Base-by-base conservation (phyloP, 306 rosid genomes). In the Vigna reflexopilosa region DNA sequence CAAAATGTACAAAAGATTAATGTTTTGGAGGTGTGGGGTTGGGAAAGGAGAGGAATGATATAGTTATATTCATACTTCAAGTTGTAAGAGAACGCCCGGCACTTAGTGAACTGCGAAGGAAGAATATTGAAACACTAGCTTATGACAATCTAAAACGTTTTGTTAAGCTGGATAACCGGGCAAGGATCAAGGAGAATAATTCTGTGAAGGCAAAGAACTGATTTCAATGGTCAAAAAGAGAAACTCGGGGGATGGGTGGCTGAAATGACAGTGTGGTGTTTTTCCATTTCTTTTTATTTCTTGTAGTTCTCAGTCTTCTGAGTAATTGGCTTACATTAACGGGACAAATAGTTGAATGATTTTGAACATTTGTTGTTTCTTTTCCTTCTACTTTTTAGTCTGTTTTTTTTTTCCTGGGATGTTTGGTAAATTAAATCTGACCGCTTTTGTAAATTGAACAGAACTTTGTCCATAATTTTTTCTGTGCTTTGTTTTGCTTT, bases 131-230 rank as follows among this genome's bases (percentile, higher is more conserved):
- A 58, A 70, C 88, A 30, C 96, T 94, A 40, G 76, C 86, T 13
- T 92, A 89, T 3, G 90, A 84, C 52, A 91, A 84, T 84, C 91
- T 90, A 62, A 92, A 89, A 77, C 89, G 92, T 55, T 92, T 88
- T 58, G 94, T 88, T 69, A 92, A 94, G 89, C 86, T 90, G 65
- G 96, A 94, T 81, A 94, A 81, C 80, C 91, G 94, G 77, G 94
- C 86, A 20, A 88, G 86, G 79, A 94, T 92, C 87, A 92, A 89
- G 86, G 97, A 90, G 87, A 91, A 91, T 86, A 89, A 90, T 89
- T 85, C 90, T 55, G 15, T 79, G 3, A 89, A 89, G 87, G 91
- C 93, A 77, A 92, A 90, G 89, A 90, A 86, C 81, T 91, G 83
- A 90, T 77, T 40, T 82, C 84, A 76, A 57, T 72, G 49, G 70